These are phyloP conservation scores for Talaromyces liani DNA, from an alignment of 495 filamentous ascomycete species.

Conservation along the genomic window DNA sequence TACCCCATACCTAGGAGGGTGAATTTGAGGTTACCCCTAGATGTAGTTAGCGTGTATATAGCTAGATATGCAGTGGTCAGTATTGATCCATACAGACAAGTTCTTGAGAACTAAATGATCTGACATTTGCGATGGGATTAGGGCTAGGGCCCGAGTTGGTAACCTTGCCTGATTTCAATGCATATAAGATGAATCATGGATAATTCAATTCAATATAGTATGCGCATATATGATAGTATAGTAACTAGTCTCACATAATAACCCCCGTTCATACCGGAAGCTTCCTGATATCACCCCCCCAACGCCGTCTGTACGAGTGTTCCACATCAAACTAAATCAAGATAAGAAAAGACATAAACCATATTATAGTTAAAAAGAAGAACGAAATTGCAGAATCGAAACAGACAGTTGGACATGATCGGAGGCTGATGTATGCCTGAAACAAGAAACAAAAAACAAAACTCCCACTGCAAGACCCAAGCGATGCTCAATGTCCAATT, in stretches of 20 bases:
- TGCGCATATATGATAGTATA: not conserved
- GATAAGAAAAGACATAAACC: not conserved
- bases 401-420: not conserved
- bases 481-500: conserved; percentile 2
- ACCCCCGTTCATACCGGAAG: not conserved
- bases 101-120: not conserved
- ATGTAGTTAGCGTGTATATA: not conserved
- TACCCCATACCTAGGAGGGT: too few species aligned
- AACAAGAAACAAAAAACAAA: not conserved
- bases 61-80: not conserved
- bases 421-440: not conserved
- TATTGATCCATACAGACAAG: not conserved
- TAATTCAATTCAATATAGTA: not conserved
- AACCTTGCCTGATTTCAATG: too few species aligned
- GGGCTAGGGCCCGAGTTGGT: not conserved
- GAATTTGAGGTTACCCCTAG: too few species aligned
- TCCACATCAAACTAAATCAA: not conserved
- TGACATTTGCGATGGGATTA: too few species aligned
- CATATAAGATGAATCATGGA: not conserved
- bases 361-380: conserved; percentile 1
- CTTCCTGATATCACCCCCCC: not conserved
- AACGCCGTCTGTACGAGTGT: not conserved
- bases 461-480: not conserved
- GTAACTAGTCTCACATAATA: not conserved
- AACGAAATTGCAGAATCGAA: not conserved